phyloP scores from a whole-genome alignment of 306 rosid species.

The Prunus kanzakura region DNA sequence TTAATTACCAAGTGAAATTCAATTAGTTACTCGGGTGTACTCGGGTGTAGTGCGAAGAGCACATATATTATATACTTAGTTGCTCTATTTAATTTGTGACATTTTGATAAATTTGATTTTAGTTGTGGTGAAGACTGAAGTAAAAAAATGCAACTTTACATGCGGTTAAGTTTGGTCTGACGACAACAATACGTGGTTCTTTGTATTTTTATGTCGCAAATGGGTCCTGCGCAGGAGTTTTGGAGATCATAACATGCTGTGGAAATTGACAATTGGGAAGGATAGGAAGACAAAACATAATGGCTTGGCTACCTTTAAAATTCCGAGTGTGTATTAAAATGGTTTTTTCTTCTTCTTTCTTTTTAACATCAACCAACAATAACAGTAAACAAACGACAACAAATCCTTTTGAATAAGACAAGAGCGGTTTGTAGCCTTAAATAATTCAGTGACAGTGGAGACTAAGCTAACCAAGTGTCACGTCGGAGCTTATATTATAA shows the following conservation, averaged over 20 bases:
- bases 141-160: neutral
- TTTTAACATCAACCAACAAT: neutral
- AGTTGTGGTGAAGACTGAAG: neutral
- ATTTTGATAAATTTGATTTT: neutral
- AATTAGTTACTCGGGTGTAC: too few species aligned
- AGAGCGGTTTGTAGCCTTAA: neutral
- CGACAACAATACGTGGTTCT: neutral
- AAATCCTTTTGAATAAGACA: neutral
- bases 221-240: neutral
- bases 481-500: neutral
- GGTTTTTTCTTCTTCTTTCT: neutral
- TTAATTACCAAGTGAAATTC: too few species aligned
- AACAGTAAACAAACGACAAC: neutral
- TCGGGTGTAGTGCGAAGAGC: rapidly evolving
- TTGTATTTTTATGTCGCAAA: neutral
- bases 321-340: neutral
- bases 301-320: neutral
- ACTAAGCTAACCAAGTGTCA: neutral
- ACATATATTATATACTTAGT: neutral
- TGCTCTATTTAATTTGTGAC: neutral
- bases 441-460: neutral
- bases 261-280: neutral
- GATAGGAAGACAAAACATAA: neutral
- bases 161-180: neutral
- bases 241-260: neutral